Evolutionary conservation across 805 yeast species (phyloP), one percentile per base, ranked within the genome.

Genomic region (Dipodascus albidus): DNA sequence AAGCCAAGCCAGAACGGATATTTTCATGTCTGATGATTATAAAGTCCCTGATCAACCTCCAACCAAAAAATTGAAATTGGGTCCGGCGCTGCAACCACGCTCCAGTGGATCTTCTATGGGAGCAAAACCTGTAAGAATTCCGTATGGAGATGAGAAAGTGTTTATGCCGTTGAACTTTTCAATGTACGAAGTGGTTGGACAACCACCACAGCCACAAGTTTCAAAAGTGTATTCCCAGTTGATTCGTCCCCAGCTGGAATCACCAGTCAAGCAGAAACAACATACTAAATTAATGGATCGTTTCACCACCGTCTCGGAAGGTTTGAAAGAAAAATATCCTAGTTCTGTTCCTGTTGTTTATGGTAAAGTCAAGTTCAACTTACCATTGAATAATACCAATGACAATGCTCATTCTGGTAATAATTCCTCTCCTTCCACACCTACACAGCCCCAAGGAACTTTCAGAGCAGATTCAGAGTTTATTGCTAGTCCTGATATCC

Each of bases 191-290:
- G 44, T 17, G 17, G 20, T 38, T 6, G 44, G 44, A 4, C 44
- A 14, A n/a, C 62, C 22, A 60, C 61, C 60, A 24, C 58, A 42
- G 47, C 59, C 51, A 27, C 52, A 8, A 56, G 62, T 19, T 35
- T 51, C n/a, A 24, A 53, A 61, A 52, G 57, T 63, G 31, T 64
- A 60, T 59, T 60, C 69, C 11, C 64, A 66, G 24, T 58, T 68
- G 41, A 60, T 67, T 50, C 62, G 70, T 2, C 66, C 70, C 9
- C 64, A 65, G 54, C 62, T 64, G 50, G 69, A 67, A 52, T 62
- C 70, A 9, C 70, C 71, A 4, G 49, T 60, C 41, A 57, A 58
- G 42, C 61, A 64, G 22, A 57, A 64, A 50, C 57, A 58, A n/a
- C 52, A 62, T 49, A 59, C 58, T 24, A 54, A 53, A 47, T 50